phyloP scores from a whole-genome alignment of 169 alveolate genomes.

The Cryptosporidium xiaoi region DNA sequence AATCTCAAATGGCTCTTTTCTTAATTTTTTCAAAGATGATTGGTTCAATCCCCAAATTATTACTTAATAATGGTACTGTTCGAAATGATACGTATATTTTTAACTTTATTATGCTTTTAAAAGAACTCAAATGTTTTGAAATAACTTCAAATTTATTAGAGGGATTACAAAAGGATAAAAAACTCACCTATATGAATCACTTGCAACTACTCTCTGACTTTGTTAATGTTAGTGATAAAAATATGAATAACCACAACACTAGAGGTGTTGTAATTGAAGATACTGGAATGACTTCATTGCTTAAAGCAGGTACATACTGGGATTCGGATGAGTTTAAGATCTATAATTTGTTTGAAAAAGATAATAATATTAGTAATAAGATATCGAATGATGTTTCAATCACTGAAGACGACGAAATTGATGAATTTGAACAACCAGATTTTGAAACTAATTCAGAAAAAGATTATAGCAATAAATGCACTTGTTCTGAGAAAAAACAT shows the following conservation, averaged over 20 bases:
- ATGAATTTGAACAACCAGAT: background rate
- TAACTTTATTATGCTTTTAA: slow-evolving; percentile 1
- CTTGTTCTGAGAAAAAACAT: background rate
- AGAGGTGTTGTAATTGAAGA: slow-evolving; percentile 27
- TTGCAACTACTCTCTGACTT: slow-evolving; percentile 4
- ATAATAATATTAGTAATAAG: background rate
- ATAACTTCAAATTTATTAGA: slow-evolving; percentile 19
- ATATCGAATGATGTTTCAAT: background rate
- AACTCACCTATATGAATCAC: background rate
- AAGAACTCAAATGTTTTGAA: slow-evolving; percentile 29
- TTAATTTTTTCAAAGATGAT: slow-evolving; percentile 9
- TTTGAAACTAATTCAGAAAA: background rate
- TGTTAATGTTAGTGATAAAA: background rate
- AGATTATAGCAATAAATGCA: background rate
- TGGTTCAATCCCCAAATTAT: slow-evolving; percentile 17
- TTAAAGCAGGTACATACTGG: slow-evolving; percentile 62
- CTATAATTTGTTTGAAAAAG: background rate
- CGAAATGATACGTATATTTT: background rate
- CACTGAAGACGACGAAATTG: background rate
- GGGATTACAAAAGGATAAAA: background rate
- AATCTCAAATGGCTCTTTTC: slow-evolving; percentile 14
- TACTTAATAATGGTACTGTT: background rate
- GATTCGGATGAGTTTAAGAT: slow-evolving; percentile 1
- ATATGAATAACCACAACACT: background rate
- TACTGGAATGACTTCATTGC: slow-evolving; percentile 37